Percentiles rank a stretch among this genome's conserved stretches.
Conservation (phyloP, 2,329 filamentous ascomycete genomes). For the Colletotrichum sp. region DNA sequence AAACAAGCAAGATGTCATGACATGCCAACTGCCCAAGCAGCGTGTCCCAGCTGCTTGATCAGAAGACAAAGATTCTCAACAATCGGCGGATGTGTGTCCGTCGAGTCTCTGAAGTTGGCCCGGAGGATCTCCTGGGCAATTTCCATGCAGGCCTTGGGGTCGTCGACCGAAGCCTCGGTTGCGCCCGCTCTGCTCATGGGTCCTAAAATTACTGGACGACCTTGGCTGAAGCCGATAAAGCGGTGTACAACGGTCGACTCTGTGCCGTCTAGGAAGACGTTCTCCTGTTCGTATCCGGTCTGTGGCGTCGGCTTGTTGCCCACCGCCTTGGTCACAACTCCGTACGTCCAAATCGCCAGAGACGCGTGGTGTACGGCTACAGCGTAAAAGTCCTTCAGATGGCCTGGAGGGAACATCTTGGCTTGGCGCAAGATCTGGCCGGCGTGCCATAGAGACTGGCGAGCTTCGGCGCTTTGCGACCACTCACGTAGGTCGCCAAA, state of each 20-base stretch:
- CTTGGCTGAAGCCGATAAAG: constrained; percentile 63
- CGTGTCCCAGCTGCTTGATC: constrained; percentile 64
- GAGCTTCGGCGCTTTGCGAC: constrained; percentile 58
- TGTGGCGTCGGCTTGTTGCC: constrained; percentile 29
- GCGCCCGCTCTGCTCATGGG: constrained; percentile 30
- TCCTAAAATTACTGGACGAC: constrained; percentile 54
- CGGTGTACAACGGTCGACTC: constrained; percentile 57
- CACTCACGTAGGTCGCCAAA: constrained; percentile 65
- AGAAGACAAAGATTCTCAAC: constrained; percentile 72
- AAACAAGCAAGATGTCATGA: constrained; percentile 12
- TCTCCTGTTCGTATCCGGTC: constrained; percentile 38
- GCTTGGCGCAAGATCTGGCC: constrained; percentile 70
- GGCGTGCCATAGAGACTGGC: constrained; percentile 70
- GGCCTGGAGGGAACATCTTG: constrained; percentile 54
- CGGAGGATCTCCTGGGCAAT: constrained; percentile 61
- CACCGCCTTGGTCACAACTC: constrained; percentile 57
- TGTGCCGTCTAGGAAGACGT: constrained; percentile 61
- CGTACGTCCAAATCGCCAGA: constrained; percentile 73
- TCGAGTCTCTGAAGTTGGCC: constrained; percentile 51
- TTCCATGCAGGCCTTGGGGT: constrained; percentile 64
- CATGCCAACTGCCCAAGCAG: constrained; percentile 44
- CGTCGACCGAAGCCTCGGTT: constrained; percentile 50
- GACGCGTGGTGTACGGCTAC: constrained; percentile 73
- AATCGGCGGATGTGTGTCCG: constrained; percentile 59
- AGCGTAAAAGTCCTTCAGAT: constrained; percentile 70